Base-by-base conservation (phyloP, 345 rosid genomes). In the Heritiera littoralis region DNA sequence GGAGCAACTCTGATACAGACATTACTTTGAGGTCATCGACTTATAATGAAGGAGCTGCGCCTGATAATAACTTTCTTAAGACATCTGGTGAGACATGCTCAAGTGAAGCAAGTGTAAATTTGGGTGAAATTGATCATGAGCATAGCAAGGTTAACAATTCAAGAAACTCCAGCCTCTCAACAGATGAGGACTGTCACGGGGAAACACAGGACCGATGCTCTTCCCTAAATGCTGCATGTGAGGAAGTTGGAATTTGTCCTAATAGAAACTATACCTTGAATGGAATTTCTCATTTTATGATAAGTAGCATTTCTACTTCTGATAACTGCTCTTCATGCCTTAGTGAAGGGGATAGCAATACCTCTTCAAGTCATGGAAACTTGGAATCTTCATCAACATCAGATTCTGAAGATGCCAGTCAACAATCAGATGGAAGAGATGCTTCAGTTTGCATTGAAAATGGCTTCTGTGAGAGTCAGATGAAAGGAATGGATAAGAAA, bases 311-410 rank as follows among this genome's bases (percentile, higher is more conserved):
- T 80, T 90, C 97, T 55, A 94, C 79, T 84, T 94, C 97, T 59
- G 97, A 91, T 78, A 91, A 91, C 84, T 90, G 97, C 88, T 94
- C 97, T 46, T 92, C 97, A 20, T 96, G 97, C 84, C 89, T 85
- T 66, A 90, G 98, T 35, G 98, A 95, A 77, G 95, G 90, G 76
- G 98, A 95, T 54, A 89, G 93, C 86, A 91, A 85, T 75, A 82
- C 91, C 38, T 91, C 94, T 66, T 90, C 93, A 76, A 89, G 87
- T 79, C 88, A 86, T 56, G 91, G 89, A 77, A 90, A 87, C 79
- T 79, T 84, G 38, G 98, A 87, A 78, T 91, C 97, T 35, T 90
- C 97, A 9, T 91, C 97, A 75, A 84, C 90, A 12, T 92, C 99
- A 76, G 99, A 94, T 81, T 90, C 97, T 54, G 97, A 94, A 84